phyloP scores from a whole-genome alignment of 176 grass and related monocot genomes.

The Cenchrus purpureus region DNA sequence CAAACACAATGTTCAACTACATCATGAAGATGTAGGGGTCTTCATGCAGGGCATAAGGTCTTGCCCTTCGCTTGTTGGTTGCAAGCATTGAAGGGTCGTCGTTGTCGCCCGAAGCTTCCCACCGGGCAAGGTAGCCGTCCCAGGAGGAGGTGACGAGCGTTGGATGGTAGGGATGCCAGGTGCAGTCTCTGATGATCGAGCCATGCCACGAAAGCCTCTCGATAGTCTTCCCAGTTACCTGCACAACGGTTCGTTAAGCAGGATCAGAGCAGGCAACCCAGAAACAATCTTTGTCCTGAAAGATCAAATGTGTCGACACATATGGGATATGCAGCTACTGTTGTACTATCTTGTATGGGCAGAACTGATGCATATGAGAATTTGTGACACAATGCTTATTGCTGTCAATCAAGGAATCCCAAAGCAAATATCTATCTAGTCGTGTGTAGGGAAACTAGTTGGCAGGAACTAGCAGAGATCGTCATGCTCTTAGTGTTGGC shows the following conservation, averaged over 20 bases:
- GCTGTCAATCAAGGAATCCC: neutral
- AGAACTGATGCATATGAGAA: neutral
- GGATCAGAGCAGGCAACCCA: neutral
- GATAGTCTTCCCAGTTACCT: conserved; percentile 61
- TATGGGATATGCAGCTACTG: neutral
- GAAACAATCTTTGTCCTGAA: neutral
- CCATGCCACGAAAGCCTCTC: conserved; percentile 71
- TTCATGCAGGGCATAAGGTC: conserved; percentile 18
- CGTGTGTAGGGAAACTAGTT: neutral
- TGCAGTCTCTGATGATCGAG: conserved; percentile 81
- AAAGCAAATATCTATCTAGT: neutral
- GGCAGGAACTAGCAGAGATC: neutral
- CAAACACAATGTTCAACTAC: conserved; percentile 19
- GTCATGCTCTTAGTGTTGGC: neutral
- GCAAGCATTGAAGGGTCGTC: conserved; percentile 31
- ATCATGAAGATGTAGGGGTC: conserved; percentile 42
- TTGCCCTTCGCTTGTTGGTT: conserved; percentile 19
- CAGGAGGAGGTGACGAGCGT: conserved; percentile 80
- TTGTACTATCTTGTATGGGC: neutral
- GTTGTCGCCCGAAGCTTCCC: conserved; percentile 63
- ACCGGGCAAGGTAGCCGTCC: conserved; percentile 73
- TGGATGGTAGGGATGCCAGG: conserved; percentile 77
- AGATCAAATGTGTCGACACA: neutral
- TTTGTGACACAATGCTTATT: neutral
- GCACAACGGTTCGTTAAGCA: conserved; percentile 5